These are phyloP conservation scores for Petasospora fabianii DNA, from an alignment of 1,139 yeast species.

Conservation along the genomic window DNA sequence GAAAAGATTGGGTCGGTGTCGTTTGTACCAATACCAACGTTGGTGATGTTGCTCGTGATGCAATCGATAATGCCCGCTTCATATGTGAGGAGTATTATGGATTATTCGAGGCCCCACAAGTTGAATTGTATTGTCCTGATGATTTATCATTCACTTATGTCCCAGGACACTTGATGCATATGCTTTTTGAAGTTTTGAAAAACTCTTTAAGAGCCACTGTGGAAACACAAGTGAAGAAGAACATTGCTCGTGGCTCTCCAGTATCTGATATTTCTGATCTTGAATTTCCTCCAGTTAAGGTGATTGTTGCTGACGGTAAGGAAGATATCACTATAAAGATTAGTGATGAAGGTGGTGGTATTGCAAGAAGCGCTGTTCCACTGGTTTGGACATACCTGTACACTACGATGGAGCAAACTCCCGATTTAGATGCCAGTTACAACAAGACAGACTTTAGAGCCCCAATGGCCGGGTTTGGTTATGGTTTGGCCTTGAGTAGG, in stretches of 20 bases:
- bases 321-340: conserved; percentile 93
- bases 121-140: conserved; percentile 58
- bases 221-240: conserved; percentile 48
- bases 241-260: conserved; percentile 36
- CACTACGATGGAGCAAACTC: conserved; percentile 79
- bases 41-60: conserved; percentile 75
- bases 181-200: conserved; percentile 81
- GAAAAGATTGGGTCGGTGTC: conserved; percentile 73
- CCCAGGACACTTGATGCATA: conserved; percentile 85
- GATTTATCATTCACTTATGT: conserved; percentile 69
- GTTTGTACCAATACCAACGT: conserved; percentile 80
- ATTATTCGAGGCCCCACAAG: conserved; percentile 75
- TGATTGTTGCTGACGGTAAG: conserved; percentile 85
- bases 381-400: conserved; percentile 89
- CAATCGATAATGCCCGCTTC: conserved; percentile 81
- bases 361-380: conserved; percentile 80
- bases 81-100: conserved; percentile 89
- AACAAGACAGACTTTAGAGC: conserved; percentile 42
- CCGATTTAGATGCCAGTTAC: conserved; percentile 51
- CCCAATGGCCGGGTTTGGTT: conserved; percentile 94
- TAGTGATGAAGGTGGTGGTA: conserved; percentile 94
- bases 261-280: conserved; percentile 57
- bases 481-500: conserved; percentile 83
- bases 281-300: conserved; percentile 77
- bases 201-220: conserved; percentile 84